phyloP scores from a whole-genome alignment of 73 alveolate species.

The Tetrahymena malaccensis region DNA sequence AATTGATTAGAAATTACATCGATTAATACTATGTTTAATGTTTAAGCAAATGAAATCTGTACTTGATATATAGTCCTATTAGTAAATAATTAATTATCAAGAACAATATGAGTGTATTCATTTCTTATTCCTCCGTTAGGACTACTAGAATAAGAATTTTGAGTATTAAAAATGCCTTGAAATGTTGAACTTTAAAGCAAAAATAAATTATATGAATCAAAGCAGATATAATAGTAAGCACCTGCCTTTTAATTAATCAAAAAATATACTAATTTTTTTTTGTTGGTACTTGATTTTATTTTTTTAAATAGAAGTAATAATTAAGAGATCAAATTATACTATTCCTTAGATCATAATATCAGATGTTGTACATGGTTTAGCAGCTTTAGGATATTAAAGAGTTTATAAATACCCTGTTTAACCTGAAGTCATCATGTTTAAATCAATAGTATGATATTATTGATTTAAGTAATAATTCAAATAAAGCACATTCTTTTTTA shows the following conservation, averaged over 20 bases:
- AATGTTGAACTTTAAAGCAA: too few species aligned
- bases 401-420: neutral
- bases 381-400: neutral
- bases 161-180: too few species aligned
- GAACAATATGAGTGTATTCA: neutral
- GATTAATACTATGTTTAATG: neutral
- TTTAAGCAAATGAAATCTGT: neutral
- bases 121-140: neutral
- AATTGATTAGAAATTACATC: neutral
- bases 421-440: neutral
- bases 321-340: too few species aligned
- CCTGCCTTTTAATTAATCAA: neutral
- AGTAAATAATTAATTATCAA: too few species aligned
- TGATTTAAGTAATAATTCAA: neutral
- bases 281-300: too few species aligned
- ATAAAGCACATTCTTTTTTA: neutral
- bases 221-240: neutral
- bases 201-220: too few species aligned
- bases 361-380: neutral
- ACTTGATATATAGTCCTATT: neutral
- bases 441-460: neutral
- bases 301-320: too few species aligned
- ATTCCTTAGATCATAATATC: neutral
- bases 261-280: too few species aligned
- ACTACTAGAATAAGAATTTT: too few species aligned